Evolutionary conservation across 2,329 filamentous ascomycete species (phyloP).

Genomic region (Sporothrix brunneoviolacea): DNA sequence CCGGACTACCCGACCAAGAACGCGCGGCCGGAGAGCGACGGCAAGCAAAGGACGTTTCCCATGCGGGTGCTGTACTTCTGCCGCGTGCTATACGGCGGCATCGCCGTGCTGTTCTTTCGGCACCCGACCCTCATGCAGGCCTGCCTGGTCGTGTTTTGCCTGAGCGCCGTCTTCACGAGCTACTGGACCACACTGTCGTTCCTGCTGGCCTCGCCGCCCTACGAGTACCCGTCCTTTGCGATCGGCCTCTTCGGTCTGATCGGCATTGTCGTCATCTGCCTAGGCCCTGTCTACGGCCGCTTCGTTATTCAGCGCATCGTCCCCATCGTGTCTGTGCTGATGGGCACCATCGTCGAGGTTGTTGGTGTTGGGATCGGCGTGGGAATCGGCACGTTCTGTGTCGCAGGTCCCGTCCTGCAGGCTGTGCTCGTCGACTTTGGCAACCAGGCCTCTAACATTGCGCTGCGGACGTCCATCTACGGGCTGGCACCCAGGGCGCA

Average conservation of each 20-base stretch:
- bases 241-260: conserved; percentile 78
- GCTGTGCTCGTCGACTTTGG: conserved; percentile 66
- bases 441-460: conserved; percentile 65
- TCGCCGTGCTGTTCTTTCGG: conserved; percentile 54
- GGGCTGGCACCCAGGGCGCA: conserved; percentile 61
- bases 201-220: conserved; percentile 63
- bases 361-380: conserved; percentile 61
- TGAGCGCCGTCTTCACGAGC: conserved; percentile 43
- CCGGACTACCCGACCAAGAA: conserved; percentile 76
- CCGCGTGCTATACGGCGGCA: conserved; percentile 60
- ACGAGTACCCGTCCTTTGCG: conserved; percentile 56
- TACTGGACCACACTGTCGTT: conserved; percentile 69
- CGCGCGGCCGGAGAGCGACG: conserved; percentile 27
- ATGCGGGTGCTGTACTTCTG: conserved; percentile 49
- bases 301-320: conserved; percentile 64
- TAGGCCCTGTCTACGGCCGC: conserved; percentile 63
- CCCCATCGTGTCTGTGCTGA: conserved; percentile 59
- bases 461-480: conserved; percentile 66
- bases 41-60: neutral
- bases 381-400: conserved; percentile 56
- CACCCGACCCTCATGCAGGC: conserved; percentile 66
- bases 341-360: conserved; percentile 54
- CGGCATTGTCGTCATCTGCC: conserved; percentile 61
- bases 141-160: conserved; percentile 59
- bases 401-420: conserved; percentile 67